Evolutionary conservation across 495 filamentous ascomycete species (phyloP), one percentile per base, ranked within the genome.

Genomic region (Lepraria neglecta): DNA sequence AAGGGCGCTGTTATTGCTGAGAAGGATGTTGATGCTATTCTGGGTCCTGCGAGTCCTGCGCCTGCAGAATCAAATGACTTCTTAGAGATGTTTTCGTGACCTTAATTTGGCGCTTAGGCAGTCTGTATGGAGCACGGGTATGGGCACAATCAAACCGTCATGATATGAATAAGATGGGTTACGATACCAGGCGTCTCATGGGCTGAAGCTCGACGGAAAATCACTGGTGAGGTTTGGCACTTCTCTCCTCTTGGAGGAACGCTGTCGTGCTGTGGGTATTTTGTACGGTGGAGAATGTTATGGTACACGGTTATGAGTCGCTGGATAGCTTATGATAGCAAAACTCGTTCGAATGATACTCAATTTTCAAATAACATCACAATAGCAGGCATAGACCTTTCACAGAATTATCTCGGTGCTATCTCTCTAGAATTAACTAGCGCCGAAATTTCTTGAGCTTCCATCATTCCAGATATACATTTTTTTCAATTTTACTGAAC

Each of bases 1-100:
- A 84, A 80, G 30, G 92, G 94, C 31, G 88, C 92, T n/a, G 90
- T 97, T 27, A 87, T 98, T 53, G 87, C 90, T 65, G 82, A 96
- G 74, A 84, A 84, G 46, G 91, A 97, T 71, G 92, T 97, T 67
- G 86, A 95, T 68, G 80, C 78, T 55, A 88, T 92, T 59, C 80
- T 95, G 77, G 84, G 81, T 31, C 81, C 79, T 51, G 67, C 60
- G 76, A 84, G 80, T 43, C 81, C 79, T 51, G 66, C 64, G 45
- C 62, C 68, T n/a, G 60, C 70, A 28, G 59, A 64, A 31, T 53
- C 47, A 1, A 42, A 51, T 7, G 64, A 68, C 51, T 46, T 64
- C 15, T 42, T 63, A 5, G 64, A 67, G 31, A 65, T 65, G 60
- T 65, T 62, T 55, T 56, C 56, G 27, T 65, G 56, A 59, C 11